Conservation (phyloP, 495 filamentous ascomycete genomes). For the Aspergillus heteromorphus region DNA sequence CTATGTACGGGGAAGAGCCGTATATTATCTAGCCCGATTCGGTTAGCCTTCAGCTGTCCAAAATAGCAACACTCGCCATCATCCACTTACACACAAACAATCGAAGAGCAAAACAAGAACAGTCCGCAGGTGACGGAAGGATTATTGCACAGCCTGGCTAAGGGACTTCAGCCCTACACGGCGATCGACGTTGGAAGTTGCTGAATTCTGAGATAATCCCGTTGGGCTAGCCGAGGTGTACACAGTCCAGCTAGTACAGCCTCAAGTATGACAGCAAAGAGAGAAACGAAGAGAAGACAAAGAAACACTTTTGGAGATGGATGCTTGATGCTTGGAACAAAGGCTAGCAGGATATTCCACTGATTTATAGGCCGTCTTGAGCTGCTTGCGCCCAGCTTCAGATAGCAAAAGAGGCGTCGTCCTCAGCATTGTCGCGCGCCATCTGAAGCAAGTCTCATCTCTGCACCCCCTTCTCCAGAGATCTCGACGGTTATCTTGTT, state of each 20-base stretch:
- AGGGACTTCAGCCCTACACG: background rate
- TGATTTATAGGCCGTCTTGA: background rate
- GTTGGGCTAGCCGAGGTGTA: background rate
- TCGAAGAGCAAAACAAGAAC: background rate
- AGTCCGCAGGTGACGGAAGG: background rate
- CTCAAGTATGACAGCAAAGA: background rate
- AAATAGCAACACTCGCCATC: slow-evolving; percentile 9
- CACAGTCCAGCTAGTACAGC: slow-evolving; percentile 1
- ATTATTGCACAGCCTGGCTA: background rate
- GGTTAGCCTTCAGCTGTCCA: slow-evolving; percentile 2
- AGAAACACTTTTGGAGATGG: background rate
- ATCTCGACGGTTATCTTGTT: background rate
- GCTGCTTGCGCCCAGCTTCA: background rate
- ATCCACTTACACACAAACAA: slow-evolving; percentile 1
- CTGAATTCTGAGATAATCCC: background rate
- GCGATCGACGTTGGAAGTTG: background rate
- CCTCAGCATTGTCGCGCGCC: slow-evolving; percentile 10
- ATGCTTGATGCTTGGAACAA: background rate
- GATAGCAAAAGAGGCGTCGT: background rate
- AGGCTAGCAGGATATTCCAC: background rate
- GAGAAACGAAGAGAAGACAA: background rate
- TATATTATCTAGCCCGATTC: background rate
- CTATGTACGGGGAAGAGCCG: background rate
- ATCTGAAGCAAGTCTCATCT: slow-evolving; percentile 6
- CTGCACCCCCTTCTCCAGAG: background rate